Base-by-base conservation (phyloP, 1,284 basidiomycete species). In the Somion occarium region DNA sequence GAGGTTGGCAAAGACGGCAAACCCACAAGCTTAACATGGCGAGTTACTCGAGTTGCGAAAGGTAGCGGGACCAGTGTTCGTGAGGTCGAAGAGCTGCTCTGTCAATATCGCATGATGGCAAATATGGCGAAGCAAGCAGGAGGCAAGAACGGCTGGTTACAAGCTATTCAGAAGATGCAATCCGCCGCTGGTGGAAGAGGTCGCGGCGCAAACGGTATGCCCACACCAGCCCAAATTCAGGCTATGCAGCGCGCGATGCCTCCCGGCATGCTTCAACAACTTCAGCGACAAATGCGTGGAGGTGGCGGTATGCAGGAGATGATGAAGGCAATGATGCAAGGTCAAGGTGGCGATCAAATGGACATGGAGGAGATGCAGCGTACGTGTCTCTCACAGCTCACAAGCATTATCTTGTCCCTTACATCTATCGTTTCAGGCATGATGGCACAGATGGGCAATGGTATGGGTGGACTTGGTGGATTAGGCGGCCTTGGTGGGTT, bases 41-140 rank as follows among this genome's bases (percentile, higher is more conserved):
- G 93, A 49, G 90, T 96, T 5, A 81, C 83, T 49, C 79, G 95
- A 50, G 92, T 99, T 22, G 97, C 97, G 1, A 78, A 83, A 58
- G 96, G 96, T 34, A 94, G 91, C 60, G 96, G 96, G n/a, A 98
- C 96, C 39, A 91, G 85, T 58, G 91, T 99, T 38, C 80, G 93
- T 55, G 97, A 99, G 71, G 95, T 99, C 19, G 96, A 99, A 67
- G 96, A 98, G 65, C 72, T 98, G 53, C 73, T 99, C 27, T 91
- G 92, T 63, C 95, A 98, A 70, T 96, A 97, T 61, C 83, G 91
- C 47, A 94, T 97, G 89, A 96, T 98, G 91, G 86, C 91, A 48
- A 93, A 91, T 62, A 95, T 97, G 91, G 94, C 94, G 20, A 96
- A 94, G 73, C 88, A 93, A 65, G 93, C 94, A 15, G 96, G 96